phyloP scores from a whole-genome alignment of 2,329 filamentous ascomycete species.

The Amesomyces nigricolor region DNA sequence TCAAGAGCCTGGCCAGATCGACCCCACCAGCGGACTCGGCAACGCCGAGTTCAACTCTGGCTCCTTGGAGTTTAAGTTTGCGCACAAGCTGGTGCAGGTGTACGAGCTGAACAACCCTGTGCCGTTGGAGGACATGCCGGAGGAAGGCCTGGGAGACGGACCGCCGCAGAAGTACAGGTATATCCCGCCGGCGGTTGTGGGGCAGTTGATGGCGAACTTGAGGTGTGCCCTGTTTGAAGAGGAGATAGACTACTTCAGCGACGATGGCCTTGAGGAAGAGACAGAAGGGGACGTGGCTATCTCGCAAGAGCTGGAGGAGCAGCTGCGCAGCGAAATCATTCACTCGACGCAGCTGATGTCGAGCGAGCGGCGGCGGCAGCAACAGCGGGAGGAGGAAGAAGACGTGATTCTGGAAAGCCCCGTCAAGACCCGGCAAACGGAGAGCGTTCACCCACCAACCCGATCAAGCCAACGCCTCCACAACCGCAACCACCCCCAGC shows the following conservation, averaged over 20 bases:
- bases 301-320: slow-evolving; percentile 49
- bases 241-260: slow-evolving; percentile 21
- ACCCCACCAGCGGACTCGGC: slow-evolving; percentile 40
- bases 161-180: slow-evolving; percentile 48
- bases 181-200: slow-evolving; percentile 52
- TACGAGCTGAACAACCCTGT: slow-evolving; percentile 59
- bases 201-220: slow-evolving; percentile 54
- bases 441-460: slow-evolving; percentile 4
- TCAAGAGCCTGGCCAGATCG: slow-evolving; percentile 44
- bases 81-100: slow-evolving; percentile 51
- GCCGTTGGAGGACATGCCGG: slow-evolving; percentile 44
- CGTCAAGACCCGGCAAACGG: background rate
- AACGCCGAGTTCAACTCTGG: slow-evolving; percentile 48
- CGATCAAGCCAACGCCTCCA: slow-evolving; percentile 18
- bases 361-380: background rate
- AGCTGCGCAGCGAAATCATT: slow-evolving; percentile 42
- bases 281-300: slow-evolving; percentile 31
- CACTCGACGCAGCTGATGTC: slow-evolving; percentile 27
- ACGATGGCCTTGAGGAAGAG: slow-evolving; percentile 24
- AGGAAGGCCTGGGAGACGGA: slow-evolving; percentile 49
- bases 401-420: slow-evolving; percentile 31
- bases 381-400: slow-evolving; percentile 16
- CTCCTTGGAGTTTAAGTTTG: slow-evolving; percentile 37
- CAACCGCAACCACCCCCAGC: slow-evolving; percentile 5
- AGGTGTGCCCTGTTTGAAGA: slow-evolving; percentile 44